phyloP scores from a whole-genome alignment of 306 rosid genomes.

The Inga oerstediana region DNA sequence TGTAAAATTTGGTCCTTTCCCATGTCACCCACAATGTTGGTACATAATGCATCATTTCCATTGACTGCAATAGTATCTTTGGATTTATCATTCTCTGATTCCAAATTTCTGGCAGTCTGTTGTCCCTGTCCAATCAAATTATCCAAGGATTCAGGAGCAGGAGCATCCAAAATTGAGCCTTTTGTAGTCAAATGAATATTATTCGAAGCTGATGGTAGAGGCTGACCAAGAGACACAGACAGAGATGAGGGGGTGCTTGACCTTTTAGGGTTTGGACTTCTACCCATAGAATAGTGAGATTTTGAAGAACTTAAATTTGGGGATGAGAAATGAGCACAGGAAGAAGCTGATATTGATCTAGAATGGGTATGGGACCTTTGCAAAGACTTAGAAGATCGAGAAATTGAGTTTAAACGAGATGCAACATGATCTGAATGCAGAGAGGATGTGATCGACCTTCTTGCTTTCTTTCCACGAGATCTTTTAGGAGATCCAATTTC shows the following conservation, averaged over 20 bases:
- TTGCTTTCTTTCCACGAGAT: conserved; percentile 40
- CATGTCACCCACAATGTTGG: conserved; percentile 25
- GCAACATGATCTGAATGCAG: conserved; percentile 38
- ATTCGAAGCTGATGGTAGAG: conserved; percentile 31
- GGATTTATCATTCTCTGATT: conserved; percentile 33
- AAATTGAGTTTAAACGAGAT: conserved; percentile 43
- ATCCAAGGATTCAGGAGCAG: conserved; percentile 35
- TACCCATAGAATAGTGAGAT: conserved; percentile 32
- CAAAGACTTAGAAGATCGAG: conserved; percentile 46
- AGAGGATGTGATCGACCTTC: conserved; percentile 42
- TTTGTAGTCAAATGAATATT: conserved; percentile 39
- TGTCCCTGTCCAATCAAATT: conserved; percentile 32
- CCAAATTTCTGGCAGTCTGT: conserved; percentile 22
- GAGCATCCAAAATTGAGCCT: conserved; percentile 36
- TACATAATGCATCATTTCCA: conserved; percentile 36
- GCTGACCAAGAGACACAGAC: conserved; percentile 47
- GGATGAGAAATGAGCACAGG: conserved; percentile 37
- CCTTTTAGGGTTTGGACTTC: conserved; percentile 44
- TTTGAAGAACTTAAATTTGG: conserved; percentile 49
- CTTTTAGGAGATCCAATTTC: conserved; percentile 40
- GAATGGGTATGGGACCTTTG: conserved; percentile 32
- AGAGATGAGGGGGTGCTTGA: conserved; percentile 48
- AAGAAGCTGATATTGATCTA: conserved; percentile 45
- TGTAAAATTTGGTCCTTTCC: conserved; percentile 37
- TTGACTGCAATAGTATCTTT: conserved; percentile 27